Conservation (phyloP, 192 early-diverging fungal genomes). For the Cladochytrium replicatum region DNA sequence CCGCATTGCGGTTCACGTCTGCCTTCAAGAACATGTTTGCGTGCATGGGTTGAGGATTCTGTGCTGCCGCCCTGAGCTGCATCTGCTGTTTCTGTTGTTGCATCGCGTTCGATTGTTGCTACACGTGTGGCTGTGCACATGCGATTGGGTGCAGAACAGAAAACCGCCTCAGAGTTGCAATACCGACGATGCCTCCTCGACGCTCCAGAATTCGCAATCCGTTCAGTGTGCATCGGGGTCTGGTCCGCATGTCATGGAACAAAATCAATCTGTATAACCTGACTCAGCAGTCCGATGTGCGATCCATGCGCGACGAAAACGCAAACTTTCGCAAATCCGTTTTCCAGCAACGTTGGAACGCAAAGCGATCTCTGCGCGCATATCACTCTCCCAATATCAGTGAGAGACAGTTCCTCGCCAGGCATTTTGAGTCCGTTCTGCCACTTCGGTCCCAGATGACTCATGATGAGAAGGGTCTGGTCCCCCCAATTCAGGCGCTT, state of each 20-base stretch:
- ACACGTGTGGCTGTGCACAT: no score
- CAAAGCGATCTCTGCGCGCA: constrained; percentile 82
- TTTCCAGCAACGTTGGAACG: constrained; percentile 91
- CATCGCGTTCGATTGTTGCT: no score
- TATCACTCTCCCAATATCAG: constrained; percentile 91
- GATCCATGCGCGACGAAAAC: constrained; percentile 32
- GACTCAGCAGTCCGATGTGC: constrained; percentile 36
- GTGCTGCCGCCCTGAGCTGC: no score
- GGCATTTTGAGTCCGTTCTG: constrained; percentile 29
- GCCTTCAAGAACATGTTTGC: no score
- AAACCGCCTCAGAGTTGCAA: no score
- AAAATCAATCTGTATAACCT: constrained; percentile 85
- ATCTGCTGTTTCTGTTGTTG: no score
- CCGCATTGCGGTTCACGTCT: no score
- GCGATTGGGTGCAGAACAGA: no score
- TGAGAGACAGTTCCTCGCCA: constrained; percentile 57
- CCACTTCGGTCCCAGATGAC: constrained; percentile 27
- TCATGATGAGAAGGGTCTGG: constrained; percentile 18
- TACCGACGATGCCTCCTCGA: no score
- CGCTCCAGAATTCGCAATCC: no score
- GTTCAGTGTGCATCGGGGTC: constrained; percentile 34
- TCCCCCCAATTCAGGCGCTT: constrained; percentile 47
- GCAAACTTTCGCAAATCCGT: constrained; percentile 29
- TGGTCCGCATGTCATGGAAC: constrained; percentile 94
- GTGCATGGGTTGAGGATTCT: no score